These are phyloP conservation scores for Chamaecrista fasciculata DNA, from an alignment of 306 rosid genomes.

Conservation along the genomic window DNA sequence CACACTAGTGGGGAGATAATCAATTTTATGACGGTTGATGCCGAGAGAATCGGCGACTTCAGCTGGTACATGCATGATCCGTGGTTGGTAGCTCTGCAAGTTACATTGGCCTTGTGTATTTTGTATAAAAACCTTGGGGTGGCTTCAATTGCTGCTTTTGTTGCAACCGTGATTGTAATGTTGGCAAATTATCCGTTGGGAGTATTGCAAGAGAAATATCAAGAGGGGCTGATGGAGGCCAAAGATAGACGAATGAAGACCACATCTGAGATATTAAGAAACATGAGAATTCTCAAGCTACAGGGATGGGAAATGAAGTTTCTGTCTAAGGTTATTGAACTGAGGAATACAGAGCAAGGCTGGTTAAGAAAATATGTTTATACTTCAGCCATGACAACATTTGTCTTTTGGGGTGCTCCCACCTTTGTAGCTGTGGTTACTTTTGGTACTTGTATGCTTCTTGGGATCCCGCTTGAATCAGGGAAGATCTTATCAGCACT, in stretches of 20 bases:
- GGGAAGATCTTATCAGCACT: constrained; percentile 90
- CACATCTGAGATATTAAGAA: constrained; percentile 71
- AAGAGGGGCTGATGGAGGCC: constrained; percentile 71
- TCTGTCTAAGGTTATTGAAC: constrained; percentile 54
- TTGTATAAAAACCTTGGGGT: constrained; percentile 70
- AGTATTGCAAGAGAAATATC: constrained; percentile 62
- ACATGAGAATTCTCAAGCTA: constrained; percentile 83
- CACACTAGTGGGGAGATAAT: constrained; percentile 70
- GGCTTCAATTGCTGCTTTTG: constrained; percentile 69
- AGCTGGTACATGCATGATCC: constrained; percentile 69
- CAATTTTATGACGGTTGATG: constrained; percentile 87
- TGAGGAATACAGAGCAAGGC: constrained; percentile 57
- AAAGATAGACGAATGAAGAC: constrained; percentile 86
- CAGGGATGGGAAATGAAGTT: constrained; percentile 97
- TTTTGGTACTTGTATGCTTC: constrained; percentile 63
- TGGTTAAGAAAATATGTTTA: constrained; percentile 64
- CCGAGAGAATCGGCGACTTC: constrained; percentile 65
- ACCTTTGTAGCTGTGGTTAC: constrained; percentile 74
- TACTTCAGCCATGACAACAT: constrained; percentile 43
- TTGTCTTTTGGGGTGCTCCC: constrained; percentile 68
- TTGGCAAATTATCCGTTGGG: constrained; percentile 66
- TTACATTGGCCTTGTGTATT: constrained; percentile 61
- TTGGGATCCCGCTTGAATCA: constrained; percentile 84
- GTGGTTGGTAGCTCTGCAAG: constrained; percentile 65
- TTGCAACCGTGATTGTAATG: constrained; percentile 66